Percentiles rank a stretch among this genome's conserved stretches.
phyloP scores from a whole-genome alignment of 208 protist genomes.

The Leptomonas pyrrhocoris region DNA sequence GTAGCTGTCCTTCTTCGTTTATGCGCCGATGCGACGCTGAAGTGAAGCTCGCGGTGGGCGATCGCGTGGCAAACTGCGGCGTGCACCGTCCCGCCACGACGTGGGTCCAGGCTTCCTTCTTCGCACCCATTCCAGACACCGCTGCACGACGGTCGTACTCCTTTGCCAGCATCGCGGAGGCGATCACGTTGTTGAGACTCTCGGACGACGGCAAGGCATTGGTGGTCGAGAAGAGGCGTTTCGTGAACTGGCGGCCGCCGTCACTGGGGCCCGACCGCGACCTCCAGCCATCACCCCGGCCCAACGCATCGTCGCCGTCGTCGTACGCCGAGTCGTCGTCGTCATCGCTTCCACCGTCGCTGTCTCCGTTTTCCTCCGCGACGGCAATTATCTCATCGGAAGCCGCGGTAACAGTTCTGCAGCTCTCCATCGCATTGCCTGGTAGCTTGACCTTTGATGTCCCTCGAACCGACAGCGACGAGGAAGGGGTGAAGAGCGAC shows the following conservation, averaged over 20 bases:
- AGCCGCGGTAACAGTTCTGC: neutral
- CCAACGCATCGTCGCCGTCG: slow-evolving; percentile 1
- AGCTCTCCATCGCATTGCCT: too few species aligned
- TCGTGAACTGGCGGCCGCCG: neutral
- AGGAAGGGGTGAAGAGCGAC: slow-evolving; percentile 23
- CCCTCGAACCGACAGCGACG: neutral
- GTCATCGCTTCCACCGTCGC: slow-evolving; percentile 2
- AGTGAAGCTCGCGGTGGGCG: neutral
- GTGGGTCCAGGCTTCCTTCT: too few species aligned
- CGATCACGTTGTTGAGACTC: slow-evolving; percentile 16
- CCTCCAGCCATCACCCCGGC: neutral
- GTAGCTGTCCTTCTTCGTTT: neutral
- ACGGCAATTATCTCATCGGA: neutral
- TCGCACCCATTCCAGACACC: neutral
- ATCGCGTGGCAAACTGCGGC: neutral
- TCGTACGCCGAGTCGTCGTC: slow-evolving; percentile 11
- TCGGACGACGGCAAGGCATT: slow-evolving; percentile 1
- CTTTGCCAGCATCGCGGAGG: neutral
- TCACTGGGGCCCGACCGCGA: neutral
- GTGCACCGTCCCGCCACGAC: neutral
- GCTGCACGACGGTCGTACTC: neutral
- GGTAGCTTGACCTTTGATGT: neutral
- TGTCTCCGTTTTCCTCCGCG: neutral
- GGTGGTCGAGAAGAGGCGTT: neutral
- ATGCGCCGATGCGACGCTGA: slow-evolving; percentile 4